Evolutionary conservation across 495 filamentous ascomycete species (phyloP).

Genomic region (Aspergillus egyptiacus): DNA sequence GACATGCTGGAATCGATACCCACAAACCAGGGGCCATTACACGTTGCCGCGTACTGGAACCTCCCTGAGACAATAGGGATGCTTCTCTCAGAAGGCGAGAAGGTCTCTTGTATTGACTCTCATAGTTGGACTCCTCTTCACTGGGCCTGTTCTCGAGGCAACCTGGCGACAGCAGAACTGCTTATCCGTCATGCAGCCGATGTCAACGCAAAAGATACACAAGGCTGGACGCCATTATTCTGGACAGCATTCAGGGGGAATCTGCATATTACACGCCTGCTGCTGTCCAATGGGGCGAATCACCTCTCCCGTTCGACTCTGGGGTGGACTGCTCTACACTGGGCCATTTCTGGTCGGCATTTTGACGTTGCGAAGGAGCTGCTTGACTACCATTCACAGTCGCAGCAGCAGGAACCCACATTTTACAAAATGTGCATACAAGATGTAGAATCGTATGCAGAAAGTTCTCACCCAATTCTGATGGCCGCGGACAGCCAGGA

Average conservation of each 20-base stretch:
- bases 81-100: neutral
- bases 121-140: slow-evolving; percentile 23
- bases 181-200: slow-evolving; percentile 28
- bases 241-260: slow-evolving; percentile 21
- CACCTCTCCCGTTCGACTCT: neutral
- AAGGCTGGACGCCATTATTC: slow-evolving; percentile 23
- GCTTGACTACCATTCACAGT: slow-evolving; percentile 4
- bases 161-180: slow-evolving; percentile 19
- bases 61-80: neutral
- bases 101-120: neutral
- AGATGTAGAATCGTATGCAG: neutral
- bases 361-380: slow-evolving; percentile 5
- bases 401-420: neutral
- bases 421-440: slow-evolving; percentile 1
- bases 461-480: neutral
- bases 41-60: slow-evolving; percentile 11
- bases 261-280: slow-evolving; percentile 3
- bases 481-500: slow-evolving; percentile 1
- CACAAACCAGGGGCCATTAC: neutral
- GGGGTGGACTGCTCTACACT: slow-evolving; percentile 20
- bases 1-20: neutral
- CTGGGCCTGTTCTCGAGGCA: slow-evolving; percentile 21
- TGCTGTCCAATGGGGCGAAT: slow-evolving; percentile 13
- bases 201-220: slow-evolving; percentile 22
- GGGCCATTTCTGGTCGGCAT: slow-evolving; percentile 9